Conservation (phyloP, 2,329 filamentous ascomycete species). For the Pyrenochaeta sp. region DNA sequence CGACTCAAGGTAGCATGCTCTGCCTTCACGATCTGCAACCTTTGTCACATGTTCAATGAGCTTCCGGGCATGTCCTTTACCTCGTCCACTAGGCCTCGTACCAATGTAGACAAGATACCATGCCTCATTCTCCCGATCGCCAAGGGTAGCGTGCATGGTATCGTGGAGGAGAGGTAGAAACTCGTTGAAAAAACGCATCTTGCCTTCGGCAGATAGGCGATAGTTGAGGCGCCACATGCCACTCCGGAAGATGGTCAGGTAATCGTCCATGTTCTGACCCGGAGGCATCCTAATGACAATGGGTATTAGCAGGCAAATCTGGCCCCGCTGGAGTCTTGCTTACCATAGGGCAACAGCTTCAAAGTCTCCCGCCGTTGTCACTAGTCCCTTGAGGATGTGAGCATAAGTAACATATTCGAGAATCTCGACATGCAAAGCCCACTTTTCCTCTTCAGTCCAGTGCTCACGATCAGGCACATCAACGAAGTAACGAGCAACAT, state of each 20-base stretch:
- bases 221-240: constrained; percentile 81
- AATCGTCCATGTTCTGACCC: constrained; percentile 75
- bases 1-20: constrained; percentile 79
- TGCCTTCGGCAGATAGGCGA: constrained; percentile 75
- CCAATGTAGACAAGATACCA: constrained; percentile 89
- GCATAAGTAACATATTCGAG: constrained; percentile 80
- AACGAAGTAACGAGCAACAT: constrained; percentile 77
- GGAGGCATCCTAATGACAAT: constrained; percentile 71
- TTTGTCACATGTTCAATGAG: constrained; percentile 73
- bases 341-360: constrained; percentile 83
- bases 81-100: constrained; percentile 72
- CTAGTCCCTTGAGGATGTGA: constrained; percentile 76
- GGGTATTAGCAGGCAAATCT: constrained; percentile 13
- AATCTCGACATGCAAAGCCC: constrained; percentile 78
- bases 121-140: constrained; percentile 69
- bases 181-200: constrained; percentile 77
- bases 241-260: constrained; percentile 73
- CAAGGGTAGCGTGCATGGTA: constrained; percentile 74
- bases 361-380: constrained; percentile 78
- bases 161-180: constrained; percentile 77
- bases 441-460: constrained; percentile 72
- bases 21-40: constrained; percentile 70
- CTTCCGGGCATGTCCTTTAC: constrained; percentile 75
- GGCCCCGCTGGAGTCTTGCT: too few relatives aligned
- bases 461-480: constrained; percentile 71